Conservation (phyloP, 73 alveolate species). For the Tetrahymena thermophila region DNA sequence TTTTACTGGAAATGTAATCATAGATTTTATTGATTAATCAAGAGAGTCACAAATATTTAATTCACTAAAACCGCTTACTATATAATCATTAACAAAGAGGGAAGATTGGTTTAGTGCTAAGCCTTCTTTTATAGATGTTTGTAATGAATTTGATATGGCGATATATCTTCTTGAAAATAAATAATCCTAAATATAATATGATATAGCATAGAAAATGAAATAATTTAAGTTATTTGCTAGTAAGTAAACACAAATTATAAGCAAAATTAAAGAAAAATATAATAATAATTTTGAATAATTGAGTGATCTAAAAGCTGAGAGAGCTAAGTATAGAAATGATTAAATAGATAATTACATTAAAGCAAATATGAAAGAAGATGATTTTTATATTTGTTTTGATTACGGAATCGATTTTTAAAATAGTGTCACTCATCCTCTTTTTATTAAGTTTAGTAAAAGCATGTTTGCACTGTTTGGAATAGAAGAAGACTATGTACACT, state of each 20-base stretch:
- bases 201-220: neutral
- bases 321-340: neutral
- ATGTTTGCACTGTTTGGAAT: neutral
- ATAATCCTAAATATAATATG: neutral
- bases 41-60: neutral
- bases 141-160: neutral
- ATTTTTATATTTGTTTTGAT: neutral
- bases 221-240: neutral
- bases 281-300: neutral
- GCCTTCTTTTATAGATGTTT: neutral
- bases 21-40: neutral
- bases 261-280: neutral
- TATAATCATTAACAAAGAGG: neutral
- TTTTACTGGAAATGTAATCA: neutral
- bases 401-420: neutral
- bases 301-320: neutral
- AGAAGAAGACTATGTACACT: neutral
- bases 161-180: neutral
- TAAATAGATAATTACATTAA: neutral
- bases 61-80: neutral
- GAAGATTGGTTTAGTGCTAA: neutral
- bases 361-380: neutral
- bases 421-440: neutral
- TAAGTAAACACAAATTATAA: neutral
- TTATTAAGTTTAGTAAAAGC: neutral